Conservation (phyloP, 805 yeast genomes). For the Pichia rugopelliculosa region DNA sequence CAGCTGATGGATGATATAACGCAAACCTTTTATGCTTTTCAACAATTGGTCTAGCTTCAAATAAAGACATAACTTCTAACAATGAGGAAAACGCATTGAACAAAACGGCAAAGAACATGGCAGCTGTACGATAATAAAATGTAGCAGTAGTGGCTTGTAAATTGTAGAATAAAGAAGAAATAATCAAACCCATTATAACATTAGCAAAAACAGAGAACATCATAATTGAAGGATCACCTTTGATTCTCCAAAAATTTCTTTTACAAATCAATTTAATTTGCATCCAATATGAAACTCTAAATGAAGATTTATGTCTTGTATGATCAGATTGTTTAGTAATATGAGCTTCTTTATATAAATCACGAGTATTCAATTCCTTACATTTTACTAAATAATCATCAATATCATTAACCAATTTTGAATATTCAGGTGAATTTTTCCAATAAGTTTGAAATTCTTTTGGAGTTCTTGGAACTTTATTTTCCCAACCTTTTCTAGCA, state of each 20-base stretch:
- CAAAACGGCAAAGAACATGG: constrained; percentile 59
- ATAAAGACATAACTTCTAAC: constrained; percentile 48
- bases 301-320: constrained; percentile 42
- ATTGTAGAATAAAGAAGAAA: constrained; percentile 54
- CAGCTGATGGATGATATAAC: constrained; percentile 50
- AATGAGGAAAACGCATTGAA: constrained; percentile 57
- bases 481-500: constrained; percentile 29
- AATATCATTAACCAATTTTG: constrained; percentile 28
- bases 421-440: constrained; percentile 30
- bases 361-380: constrained; percentile 6
- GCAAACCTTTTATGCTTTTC: constrained; percentile 54
- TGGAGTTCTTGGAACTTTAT: constrained; percentile 34
- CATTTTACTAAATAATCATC: constrained; percentile 23
- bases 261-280: constrained; percentile 41
- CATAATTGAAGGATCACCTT: constrained; percentile 43
- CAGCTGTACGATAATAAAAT: constrained; percentile 51
- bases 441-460: constrained; percentile 35
- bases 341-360: constrained; percentile 14
- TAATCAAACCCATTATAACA: constrained; percentile 44
- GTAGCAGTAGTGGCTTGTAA: constrained; percentile 35
- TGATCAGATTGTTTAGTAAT: constrained; percentile 44
- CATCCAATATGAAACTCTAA: constrained; percentile 42
- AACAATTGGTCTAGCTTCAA: constrained; percentile 49
- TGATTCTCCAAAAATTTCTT: constrained; percentile 43
- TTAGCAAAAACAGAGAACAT: constrained; percentile 38